Base-by-base conservation (phyloP, 192 early-diverging fungal genomes). In the Coemansia sp. region DNA sequence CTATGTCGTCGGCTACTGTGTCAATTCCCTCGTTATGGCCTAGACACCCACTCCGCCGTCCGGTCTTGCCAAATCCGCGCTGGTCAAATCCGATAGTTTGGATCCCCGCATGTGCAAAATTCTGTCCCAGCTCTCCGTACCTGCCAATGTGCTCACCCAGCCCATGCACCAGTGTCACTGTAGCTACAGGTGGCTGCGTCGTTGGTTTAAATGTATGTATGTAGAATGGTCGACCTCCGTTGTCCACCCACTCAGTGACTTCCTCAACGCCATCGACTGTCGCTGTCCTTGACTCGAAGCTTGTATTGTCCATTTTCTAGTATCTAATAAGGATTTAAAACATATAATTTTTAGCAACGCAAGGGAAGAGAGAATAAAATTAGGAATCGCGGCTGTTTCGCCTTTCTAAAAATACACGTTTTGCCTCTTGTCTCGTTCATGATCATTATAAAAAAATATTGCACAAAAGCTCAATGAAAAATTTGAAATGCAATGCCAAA, bases 121-220 rank as follows among this genome's bases (percentile, higher is more conserved):
- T 39, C 37, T 68, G 59, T 21, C 77, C 84, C 57, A 87, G 43
- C 28, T 74, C 67, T 5, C 71, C 75, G 73, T 90, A 90, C 13
- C 88, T 79, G 60, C 77, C 64, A 53, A 83, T 70, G 64, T 88
- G 87, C 64, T 90, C 88, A 57, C 88, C 85, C 43, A 88, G 68
- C 0, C 88, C 88, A 62, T 90, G 88, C 55, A 87, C 71, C 33
- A 83, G 37, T 23, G 84, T 61, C 45, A 86, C 49, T 8, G 83
- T 82, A 45, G 86, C 86, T 15, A 59, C 56, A 1, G 82, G 46
- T 18, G 77, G 74, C 53, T 75, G 62, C 48, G n/a, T 26, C 12
- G 40, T 56, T 12, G 77, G 31, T 35, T 64, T 68, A 56, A 34
- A 77, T 30, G 58, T 23, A 40, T 69, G 81, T 12, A 66, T 78